Conservation (phyloP, 192 early-diverging fungal species). For the Rhizoclosmatium globosum region DNA sequence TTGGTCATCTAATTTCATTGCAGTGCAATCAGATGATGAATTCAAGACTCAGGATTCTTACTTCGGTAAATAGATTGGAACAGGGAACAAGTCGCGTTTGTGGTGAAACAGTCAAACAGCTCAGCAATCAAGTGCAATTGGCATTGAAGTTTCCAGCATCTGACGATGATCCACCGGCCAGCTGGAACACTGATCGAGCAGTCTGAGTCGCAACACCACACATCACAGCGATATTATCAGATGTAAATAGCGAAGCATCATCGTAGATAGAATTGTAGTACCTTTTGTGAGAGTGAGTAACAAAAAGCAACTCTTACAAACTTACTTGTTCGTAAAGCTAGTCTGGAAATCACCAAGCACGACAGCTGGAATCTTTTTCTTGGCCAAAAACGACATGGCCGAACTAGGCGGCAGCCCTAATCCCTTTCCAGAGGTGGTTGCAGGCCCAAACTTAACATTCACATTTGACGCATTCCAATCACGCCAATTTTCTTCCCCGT, state of each 20-base stretch:
- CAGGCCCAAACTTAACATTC: constrained; percentile 47
- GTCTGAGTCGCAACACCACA: constrained; percentile 70
- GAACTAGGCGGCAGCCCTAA: constrained; percentile 74
- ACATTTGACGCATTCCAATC: constrained; percentile 4
- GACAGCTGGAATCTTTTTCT: constrained; percentile 69
- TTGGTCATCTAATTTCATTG: not conserved
- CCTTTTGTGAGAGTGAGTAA: constrained; percentile 32
- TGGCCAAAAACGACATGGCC: constrained; percentile 73
- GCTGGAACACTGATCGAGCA: constrained; percentile 62
- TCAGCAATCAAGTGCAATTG: constrained; percentile 60
- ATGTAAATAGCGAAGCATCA: constrained; percentile 53
- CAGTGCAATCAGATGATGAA: not conserved
- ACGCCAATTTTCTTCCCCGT: not conserved
- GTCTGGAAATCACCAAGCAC: constrained; percentile 70
- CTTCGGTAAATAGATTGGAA: constrained; percentile 32
- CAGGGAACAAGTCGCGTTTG: constrained; percentile 68
- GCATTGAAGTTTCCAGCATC: constrained; percentile 51
- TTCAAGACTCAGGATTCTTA: not conserved
- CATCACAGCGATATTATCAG: constrained; percentile 52
- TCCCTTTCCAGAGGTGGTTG: constrained; percentile 48
- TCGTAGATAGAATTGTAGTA: constrained; percentile 74
- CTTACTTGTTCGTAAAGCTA: constrained; percentile 51
- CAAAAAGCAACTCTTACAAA: not conserved
- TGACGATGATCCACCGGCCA: constrained; percentile 58
- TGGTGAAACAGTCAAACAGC: constrained; percentile 68